Conservation (phyloP, 305 asterid genomes). For the Striga hermonthica region DNA sequence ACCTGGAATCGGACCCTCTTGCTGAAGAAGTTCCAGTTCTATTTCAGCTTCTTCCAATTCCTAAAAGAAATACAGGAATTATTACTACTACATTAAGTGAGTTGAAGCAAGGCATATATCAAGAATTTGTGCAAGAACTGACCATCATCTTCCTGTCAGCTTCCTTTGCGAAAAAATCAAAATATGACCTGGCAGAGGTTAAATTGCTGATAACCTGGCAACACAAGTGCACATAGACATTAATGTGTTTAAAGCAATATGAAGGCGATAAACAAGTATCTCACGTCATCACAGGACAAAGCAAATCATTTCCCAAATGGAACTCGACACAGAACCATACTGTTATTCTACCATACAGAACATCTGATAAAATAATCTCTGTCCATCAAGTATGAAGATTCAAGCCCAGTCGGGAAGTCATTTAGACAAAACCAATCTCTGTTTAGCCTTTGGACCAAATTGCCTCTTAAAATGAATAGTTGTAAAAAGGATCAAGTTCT, state of each 20-base stretch:
- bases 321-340: background rate
- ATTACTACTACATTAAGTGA: conserved; percentile 28
- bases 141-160: conserved; percentile 67
- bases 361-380: background rate
- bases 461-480: background rate
- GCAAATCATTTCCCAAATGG: background rate
- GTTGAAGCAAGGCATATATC: conserved; percentile 20
- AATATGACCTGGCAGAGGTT: conserved; percentile 67
- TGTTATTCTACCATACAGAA: background rate
- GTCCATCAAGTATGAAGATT: background rate
- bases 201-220: conserved; percentile 79
- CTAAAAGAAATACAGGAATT: conserved; percentile 39
- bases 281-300: conserved; percentile 15
- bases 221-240: conserved; percentile 27
- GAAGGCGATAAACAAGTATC: conserved; percentile 8
- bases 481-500: conserved; percentile 5
- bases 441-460: background rate
- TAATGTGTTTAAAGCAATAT: background rate
- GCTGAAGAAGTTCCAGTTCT: conserved; percentile 83
- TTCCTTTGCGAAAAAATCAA: conserved; percentile 74
- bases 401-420: background rate
- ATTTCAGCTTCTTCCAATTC: conserved; percentile 95
- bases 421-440: background rate
- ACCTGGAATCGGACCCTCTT: conserved; percentile 49
- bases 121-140: conserved; percentile 30